A percentile compares a stretch with the other conserved stretches of the same genome.
Conservation (phyloP, 1,139 yeast species). For the Pichia cactophila region DNA sequence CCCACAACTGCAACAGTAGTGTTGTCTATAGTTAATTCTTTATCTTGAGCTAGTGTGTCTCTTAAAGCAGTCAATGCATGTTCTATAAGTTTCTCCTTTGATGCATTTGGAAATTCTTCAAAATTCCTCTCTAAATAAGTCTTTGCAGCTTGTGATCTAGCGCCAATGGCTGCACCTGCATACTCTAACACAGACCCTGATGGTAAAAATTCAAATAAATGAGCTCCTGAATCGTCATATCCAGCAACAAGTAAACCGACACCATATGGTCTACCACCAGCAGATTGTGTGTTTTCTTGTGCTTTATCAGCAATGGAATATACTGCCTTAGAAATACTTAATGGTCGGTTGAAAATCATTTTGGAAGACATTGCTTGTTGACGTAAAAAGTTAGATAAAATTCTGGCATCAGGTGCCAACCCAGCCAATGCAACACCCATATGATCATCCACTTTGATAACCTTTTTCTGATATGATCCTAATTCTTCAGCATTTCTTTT, state of each 20-base stretch:
- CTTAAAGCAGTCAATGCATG: conserved; percentile 89
- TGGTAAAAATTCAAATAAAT: conserved; percentile 90
- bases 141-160: conserved; percentile 96
- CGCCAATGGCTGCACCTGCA: conserved; percentile 94
- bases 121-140: conserved; percentile 86
- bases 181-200: conserved; percentile 91
- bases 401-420: conserved; percentile 96
- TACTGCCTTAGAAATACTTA: conserved; percentile 80
- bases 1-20: conserved; percentile 92
- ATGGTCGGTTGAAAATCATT: conserved; percentile 81
- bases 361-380: conserved; percentile 87
- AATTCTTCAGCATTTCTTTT: conserved; percentile 95
- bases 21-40: conserved; percentile 75
- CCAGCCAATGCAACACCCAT: conserved; percentile 96
- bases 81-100: conserved; percentile 67
- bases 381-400: conserved; percentile 78
- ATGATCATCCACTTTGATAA: conserved; percentile 86
- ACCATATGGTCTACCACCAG: conserved; percentile 96
- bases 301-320: conserved; percentile 91
- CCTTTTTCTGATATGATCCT: conserved; percentile 92
- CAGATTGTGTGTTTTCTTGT: conserved; percentile 90
- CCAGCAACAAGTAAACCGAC: conserved; percentile 93
- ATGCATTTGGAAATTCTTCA: conserved; percentile 54
- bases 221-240: conserved; percentile 89
- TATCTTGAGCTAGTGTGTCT: conserved; percentile 91